phyloP scores from a whole-genome alignment of 1,284 basidiomycete species.

The Naganishia liquefaciens region DNA sequence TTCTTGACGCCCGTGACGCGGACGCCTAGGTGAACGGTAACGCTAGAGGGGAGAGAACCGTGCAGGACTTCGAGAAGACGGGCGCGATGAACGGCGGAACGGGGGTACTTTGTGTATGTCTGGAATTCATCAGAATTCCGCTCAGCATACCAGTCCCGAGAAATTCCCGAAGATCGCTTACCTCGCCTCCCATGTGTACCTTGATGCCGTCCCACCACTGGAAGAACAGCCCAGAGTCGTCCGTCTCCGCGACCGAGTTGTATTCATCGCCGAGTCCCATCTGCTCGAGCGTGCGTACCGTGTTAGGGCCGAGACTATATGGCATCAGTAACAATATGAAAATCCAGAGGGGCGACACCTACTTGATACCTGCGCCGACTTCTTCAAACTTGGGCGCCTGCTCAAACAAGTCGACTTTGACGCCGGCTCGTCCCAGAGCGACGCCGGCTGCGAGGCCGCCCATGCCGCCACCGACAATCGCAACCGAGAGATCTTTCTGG shows the following conservation, averaged over 20 bases:
- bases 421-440: conserved; percentile 51
- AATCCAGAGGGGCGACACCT: conserved; percentile 36
- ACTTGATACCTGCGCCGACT: conserved; percentile 43
- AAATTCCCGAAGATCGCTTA: background rate
- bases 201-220: conserved; percentile 37
- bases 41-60: conserved; percentile 54
- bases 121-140: background rate
- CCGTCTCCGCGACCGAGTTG: conserved; percentile 37
- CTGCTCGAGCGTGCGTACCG: conserved; percentile 34
- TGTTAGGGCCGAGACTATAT: conserved; percentile 35
- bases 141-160: no score
- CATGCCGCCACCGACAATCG: conserved; percentile 42
- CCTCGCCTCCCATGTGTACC: conserved; percentile 35
- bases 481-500: conserved; percentile 26
- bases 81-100: conserved; percentile 51
- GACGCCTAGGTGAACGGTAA: conserved; percentile 58
- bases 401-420: conserved; percentile 60
- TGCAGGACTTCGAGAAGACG: conserved; percentile 60
- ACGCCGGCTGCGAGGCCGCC: conserved; percentile 41
- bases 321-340: conserved; percentile 37
- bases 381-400: conserved; percentile 53
- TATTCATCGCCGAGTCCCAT: conserved; percentile 38
- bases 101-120: conserved; percentile 33
- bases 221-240: conserved; percentile 32
- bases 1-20: conserved; percentile 54